Base-by-base conservation (phyloP, 2,329 filamentous ascomycete species). In the Paecilomyces variotii region DNA sequence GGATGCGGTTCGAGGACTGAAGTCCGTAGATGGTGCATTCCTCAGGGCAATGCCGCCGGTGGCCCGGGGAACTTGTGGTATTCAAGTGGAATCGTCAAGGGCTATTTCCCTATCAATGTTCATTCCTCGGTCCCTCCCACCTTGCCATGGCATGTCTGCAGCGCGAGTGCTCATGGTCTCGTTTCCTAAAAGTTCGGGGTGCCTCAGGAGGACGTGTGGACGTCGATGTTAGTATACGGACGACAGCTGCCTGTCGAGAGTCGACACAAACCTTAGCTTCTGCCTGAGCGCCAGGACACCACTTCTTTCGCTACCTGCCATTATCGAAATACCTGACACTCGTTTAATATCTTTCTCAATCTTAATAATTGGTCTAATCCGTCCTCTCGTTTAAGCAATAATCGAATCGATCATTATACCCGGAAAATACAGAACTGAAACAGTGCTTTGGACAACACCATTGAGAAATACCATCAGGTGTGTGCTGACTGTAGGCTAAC, bases 11-110 rank as follows among this genome's bases (percentile, higher is more conserved):
- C 4, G 50, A 28, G 50, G 55, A 28, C 55, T 45, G 12, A 52
- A 52, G 25, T 26, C 50, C 25, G 50, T 52, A 52, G 25, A 56
- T 62, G 57, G 56, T 51, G 57, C 61, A 65, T 65, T 65, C 64
- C 58, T 56, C 27, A 54, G 24, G 11, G 12, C 54, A 52, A 62
- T 56, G 27, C 26, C 34, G 4, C 55, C 54, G 56, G 57, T 64
- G 56, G 53, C 61, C 55, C n/a, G 56, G 58, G 61, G 50, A 57
- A 63, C 50, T 52, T n/a, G n/a, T 10, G 50, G 50, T 10, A 52
- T 52, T 52, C 50, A 52, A 52, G 50, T 28, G 50, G 50, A 28
- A 52, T 52, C 24, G 27, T 14, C 50, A 9, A 27, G 27, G 27
- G 25, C 27, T 26, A 28, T 27, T 52, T 52, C 27, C 50, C 25